Evolutionary conservation across 2,329 filamentous ascomycete species (phyloP).

Genomic region (Arachnomyces sp.): DNA sequence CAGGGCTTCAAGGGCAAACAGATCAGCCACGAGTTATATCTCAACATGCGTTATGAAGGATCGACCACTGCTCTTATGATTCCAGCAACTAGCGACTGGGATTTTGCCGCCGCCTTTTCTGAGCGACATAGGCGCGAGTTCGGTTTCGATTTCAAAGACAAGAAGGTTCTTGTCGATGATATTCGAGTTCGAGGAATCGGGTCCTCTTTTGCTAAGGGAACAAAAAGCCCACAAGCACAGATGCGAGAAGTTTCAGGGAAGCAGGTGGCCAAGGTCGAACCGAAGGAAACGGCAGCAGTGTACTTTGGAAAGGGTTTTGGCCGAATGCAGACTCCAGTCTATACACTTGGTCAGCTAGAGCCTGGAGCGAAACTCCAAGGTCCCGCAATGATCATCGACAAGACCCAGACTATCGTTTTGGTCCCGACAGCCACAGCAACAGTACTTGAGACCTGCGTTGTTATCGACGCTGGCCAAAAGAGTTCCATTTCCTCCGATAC

Average conservation of each 20-base stretch:
- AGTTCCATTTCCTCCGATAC: constrained; percentile 13
- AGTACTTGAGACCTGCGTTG: constrained; percentile 75
- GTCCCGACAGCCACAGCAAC: constrained; percentile 68
- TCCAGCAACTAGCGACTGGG: constrained; percentile 59
- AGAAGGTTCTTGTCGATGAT: constrained; percentile 82
- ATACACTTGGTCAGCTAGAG: constrained; percentile 26
- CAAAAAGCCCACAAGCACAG: constrained; percentile 62
- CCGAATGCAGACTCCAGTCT: constrained; percentile 29
- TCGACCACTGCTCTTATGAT: constrained; percentile 45
- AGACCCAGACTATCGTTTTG: constrained; percentile 76
- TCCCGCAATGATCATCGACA: constrained; percentile 71
- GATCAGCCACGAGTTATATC: constrained; percentile 37
- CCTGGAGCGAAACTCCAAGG: constrained; percentile 40
- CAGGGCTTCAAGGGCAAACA: constrained; percentile 38
- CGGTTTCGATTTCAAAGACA: constrained; percentile 69
- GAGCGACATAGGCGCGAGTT: constrained; percentile 86
- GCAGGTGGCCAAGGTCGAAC: constrained; percentile 54
- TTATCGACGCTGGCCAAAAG: constrained; percentile 65
- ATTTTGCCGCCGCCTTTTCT: constrained; percentile 74
- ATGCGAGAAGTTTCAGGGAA: constrained; percentile 30
- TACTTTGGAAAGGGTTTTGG: constrained; percentile 28
- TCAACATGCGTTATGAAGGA: constrained; percentile 44
- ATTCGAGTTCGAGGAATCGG: constrained; percentile 81
- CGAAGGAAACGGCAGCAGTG: constrained; percentile 26
- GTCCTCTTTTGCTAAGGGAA: constrained; percentile 50